Evolutionary conservation across 495 filamentous ascomycete species (phyloP), one percentile per base, ranked within the genome.

Genomic region (Tuber borchii): DNA sequence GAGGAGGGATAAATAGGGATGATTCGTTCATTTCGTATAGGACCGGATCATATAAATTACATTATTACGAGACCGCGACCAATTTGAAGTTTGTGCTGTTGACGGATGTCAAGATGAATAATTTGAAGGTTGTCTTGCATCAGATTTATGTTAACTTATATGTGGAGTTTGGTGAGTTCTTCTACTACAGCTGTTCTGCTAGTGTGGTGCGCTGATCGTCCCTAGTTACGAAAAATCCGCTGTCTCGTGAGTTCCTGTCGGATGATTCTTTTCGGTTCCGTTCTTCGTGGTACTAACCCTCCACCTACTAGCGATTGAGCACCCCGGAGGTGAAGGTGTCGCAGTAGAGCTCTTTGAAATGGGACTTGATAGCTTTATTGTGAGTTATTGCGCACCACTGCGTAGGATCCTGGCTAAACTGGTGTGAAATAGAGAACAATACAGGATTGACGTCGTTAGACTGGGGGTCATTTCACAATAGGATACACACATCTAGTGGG

Each of bases 101-200:
- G 79, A 98, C 95, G 51, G 95, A 98, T 85, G 90, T 91, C 65
- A 92, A 91, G 83, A 92, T 91, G 75, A 90, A 91, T 75, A 97
- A 93, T 84, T 93, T 98, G 88, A 90, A 93, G 45, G 91, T 94
- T 76, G 94, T 94, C 14, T 87, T 99, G 82, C 93, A 99, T 84
- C 95, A 99, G 87, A 97, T 99, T 73, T 98, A 97, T 84, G 95
- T 97, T 82, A 98, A 95, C 85, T 89, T 97, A 39, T 97, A 93
- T 85, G 93, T 97, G 68, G 95, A 99, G 87, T 98, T 93, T 82
- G 92, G 92, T 94, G 84, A 77, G 89, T 84, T 61, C 72, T 26
- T 16, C 22, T 71, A 31, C 4, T 65, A 56, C 69, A 37, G 19
- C 12, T n/a, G 16, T 65, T 34, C 56, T 19, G 22, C n/a, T 45